phyloP scores from a whole-genome alignment of 805 yeast genomes.

The Candida palmyrensis region DNA sequence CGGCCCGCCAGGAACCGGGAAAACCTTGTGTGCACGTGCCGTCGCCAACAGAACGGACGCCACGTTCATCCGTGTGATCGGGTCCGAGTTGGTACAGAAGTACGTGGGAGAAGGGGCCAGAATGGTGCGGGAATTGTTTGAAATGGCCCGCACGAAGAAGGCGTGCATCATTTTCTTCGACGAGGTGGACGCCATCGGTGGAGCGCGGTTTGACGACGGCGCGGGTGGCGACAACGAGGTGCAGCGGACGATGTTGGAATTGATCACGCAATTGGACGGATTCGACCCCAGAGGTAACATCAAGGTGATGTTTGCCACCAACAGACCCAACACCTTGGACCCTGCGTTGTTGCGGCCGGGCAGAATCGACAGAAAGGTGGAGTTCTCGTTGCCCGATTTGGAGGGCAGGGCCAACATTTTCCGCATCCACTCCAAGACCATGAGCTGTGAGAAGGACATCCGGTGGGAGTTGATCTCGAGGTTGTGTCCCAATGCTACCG shows the following conservation, averaged over 20 bases:
- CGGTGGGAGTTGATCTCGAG: constrained; percentile 98
- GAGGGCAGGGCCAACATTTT: constrained; percentile 98
- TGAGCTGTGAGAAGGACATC: constrained; percentile 96
- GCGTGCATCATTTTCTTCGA: constrained; percentile 98
- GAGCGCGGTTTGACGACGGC: constrained; percentile 99
- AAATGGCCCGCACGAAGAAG: constrained; percentile 97
- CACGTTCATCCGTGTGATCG: constrained; percentile 95
- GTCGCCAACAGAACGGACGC: constrained; percentile 99
- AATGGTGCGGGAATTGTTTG: constrained; percentile 97
- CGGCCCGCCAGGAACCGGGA: constrained; percentile 99
- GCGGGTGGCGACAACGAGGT: constrained; percentile 99
- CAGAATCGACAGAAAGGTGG: constrained; percentile 97
- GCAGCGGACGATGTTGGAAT: constrained; percentile 97
- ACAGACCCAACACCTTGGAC: constrained; percentile 95
- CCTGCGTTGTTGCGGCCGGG: constrained; percentile 98
- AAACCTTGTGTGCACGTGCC: constrained; percentile 96
- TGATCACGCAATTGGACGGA: constrained; percentile 96
- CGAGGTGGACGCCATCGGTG: constrained; percentile 98
- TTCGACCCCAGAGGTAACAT: constrained; percentile 98
- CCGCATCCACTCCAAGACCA: constrained; percentile 94
- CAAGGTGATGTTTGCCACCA: constrained; percentile 99
- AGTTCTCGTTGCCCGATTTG: constrained; percentile 90
- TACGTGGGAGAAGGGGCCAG: constrained; percentile 99
- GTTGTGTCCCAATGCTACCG: constrained; percentile 96
- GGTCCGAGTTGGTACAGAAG: constrained; percentile 96